phyloP scores from a whole-genome alignment of 495 filamentous ascomycete genomes.

The Hypoxylon perforatum region DNA sequence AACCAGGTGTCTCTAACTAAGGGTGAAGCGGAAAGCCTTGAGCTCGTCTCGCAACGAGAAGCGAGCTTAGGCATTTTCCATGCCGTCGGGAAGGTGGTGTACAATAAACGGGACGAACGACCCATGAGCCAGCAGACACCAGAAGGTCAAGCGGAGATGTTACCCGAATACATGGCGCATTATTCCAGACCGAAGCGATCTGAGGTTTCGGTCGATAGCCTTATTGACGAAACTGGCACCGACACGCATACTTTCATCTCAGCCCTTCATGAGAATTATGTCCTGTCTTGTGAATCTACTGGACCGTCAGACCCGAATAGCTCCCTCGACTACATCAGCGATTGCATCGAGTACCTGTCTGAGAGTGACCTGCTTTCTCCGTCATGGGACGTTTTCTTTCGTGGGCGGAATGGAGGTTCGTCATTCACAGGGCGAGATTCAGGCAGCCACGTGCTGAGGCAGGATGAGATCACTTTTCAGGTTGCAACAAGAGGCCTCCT shows the following conservation, averaged over 20 bases:
- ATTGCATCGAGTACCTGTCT: slow-evolving; percentile 84
- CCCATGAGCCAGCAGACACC: slow-evolving; percentile 42
- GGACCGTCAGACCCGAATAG: slow-evolving; percentile 56
- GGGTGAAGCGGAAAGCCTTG: slow-evolving; percentile 76
- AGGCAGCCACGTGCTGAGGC: slow-evolving; percentile 78
- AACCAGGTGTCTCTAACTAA: slow-evolving; percentile 69
- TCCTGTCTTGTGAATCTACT: slow-evolving; percentile 79
- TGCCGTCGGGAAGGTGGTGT: slow-evolving; percentile 92
- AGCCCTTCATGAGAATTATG: slow-evolving; percentile 95
- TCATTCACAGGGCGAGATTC: slow-evolving; percentile 58
- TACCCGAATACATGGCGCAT: slow-evolving; percentile 72
- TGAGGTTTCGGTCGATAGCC: slow-evolving; percentile 74
- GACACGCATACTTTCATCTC: slow-evolving; percentile 89
- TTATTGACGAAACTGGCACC: slow-evolving; percentile 90
- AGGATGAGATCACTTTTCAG: slow-evolving; percentile 93
- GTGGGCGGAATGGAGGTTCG: slow-evolving; percentile 52
- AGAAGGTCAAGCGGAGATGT: slow-evolving; percentile 53
- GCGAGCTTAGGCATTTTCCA: slow-evolving; percentile 93
- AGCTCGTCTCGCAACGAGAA: slow-evolving; percentile 84
- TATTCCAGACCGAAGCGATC: slow-evolving; percentile 72
- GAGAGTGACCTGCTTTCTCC: slow-evolving; percentile 84
- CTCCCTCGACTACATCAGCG: slow-evolving; percentile 73
- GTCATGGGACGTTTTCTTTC: slow-evolving; percentile 66
- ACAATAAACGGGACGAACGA: slow-evolving; percentile 81
- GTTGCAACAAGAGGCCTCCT: slow-evolving; percentile 84